phyloP scores from a whole-genome alignment of 78 protist species.

The Polysphondylium violaceum region DNA sequence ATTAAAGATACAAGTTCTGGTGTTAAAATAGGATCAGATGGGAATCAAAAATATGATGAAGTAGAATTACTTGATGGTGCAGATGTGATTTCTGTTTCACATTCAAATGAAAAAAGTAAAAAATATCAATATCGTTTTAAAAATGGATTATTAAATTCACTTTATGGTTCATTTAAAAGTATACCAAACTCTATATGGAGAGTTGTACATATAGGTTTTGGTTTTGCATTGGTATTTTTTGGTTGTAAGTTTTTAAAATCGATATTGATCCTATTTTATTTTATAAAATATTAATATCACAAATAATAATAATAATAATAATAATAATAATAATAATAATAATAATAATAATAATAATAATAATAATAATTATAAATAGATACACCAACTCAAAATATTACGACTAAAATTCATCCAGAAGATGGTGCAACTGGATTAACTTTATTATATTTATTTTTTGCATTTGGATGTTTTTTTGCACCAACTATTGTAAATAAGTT shows the following conservation, averaged over 20 bases:
- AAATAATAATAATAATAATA: neutral
- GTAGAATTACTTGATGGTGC: neutral
- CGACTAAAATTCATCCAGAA: constrained; percentile 11
- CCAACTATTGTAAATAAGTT: constrained; percentile 37
- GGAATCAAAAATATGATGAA: constrained; percentile 1
- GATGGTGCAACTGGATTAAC: constrained; percentile 28
- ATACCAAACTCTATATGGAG: too few species aligned
- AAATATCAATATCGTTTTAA: too few species aligned
- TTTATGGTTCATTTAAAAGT: too few species aligned
- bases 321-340: neutral
- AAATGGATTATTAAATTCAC: too few species aligned
- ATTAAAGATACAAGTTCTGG: too few species aligned
- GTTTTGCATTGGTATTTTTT: too few species aligned
- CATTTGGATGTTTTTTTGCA: constrained; percentile 46
- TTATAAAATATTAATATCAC: neutral
- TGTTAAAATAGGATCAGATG: neutral
- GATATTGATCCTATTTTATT: too few species aligned
- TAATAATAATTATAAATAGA: neutral
- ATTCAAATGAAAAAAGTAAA: too few species aligned
- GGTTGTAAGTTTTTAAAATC: too few species aligned
- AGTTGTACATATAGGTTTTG: too few species aligned
- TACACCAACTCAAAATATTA: constrained; percentile 62
- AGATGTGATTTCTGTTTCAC: too few species aligned
- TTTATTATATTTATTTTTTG: constrained; percentile 36
- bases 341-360: neutral